Percentiles rank a stretch among this genome's conserved stretches.
phyloP scores from a whole-genome alignment of 352 stramenopile genomes.

The Globisporangium canariense region DNA sequence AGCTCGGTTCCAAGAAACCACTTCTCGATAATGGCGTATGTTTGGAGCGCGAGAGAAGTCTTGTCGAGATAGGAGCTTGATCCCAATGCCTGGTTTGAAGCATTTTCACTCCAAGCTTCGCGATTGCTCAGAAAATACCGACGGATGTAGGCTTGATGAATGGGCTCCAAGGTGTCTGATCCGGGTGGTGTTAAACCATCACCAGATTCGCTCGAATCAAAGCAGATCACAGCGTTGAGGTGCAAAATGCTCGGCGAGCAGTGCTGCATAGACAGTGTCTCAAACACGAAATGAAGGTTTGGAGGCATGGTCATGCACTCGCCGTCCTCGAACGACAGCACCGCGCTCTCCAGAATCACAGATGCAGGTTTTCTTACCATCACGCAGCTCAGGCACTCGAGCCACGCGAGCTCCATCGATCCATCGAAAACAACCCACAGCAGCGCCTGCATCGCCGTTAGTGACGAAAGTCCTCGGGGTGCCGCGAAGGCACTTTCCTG shows the following conservation, averaged over 20 bases:
- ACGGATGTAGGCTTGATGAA: constrained; percentile 28
- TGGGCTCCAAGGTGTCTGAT: constrained; percentile 6
- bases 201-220: constrained; percentile 6
- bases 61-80: background rate
- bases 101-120: background rate
- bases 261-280: constrained; percentile 35
- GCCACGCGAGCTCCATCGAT: constrained; percentile 31
- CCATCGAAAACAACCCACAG: constrained; percentile 51
- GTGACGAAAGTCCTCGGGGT: background rate
- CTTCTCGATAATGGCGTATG: constrained; percentile 25
- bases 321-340: constrained; percentile 35
- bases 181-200: background rate
- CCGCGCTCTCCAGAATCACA: background rate
- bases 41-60: background rate
- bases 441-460: constrained; percentile 21
- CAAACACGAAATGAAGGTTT: constrained; percentile 63
- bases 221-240: constrained; percentile 25
- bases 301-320: constrained; percentile 60
- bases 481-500: background rate
- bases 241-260: constrained; percentile 33
- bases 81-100: background rate
- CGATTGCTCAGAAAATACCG: constrained; percentile 26
- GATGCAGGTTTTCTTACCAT: constrained; percentile 10
- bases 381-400: constrained; percentile 34
- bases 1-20: constrained; percentile 24